Base-by-base conservation (phyloP, 2,329 filamentous ascomycete genomes). In the Ustilaginoidea virens region DNA sequence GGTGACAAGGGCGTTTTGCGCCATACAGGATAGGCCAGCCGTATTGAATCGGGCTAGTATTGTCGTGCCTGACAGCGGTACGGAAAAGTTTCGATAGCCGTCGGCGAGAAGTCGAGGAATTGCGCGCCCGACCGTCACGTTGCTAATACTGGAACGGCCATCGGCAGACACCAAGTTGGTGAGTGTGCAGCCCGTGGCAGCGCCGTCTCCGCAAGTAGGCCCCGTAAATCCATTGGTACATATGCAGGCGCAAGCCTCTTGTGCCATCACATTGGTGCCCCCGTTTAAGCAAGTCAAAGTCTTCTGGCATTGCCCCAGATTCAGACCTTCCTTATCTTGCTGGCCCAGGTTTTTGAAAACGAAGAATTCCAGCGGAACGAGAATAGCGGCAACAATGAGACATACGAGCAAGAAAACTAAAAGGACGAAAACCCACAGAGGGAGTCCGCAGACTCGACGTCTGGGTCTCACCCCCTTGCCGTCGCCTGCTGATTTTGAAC, bases 161-260 rank as follows among this genome's bases (percentile, higher is more conserved):
- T 55, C 52, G 11, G 55, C 67, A 3, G 47, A 45, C 7, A 52
- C 45, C 8, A 61, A 33, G 17, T 58, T 54, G 7, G 65, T 63
- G 2, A 62, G 67, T 2, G 65, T 66, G 42, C 69, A 74, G 11
- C 66, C 66, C 22, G 58, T 51, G 1, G 58, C 49, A 27, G 58
- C 60, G 2, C 53, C 47, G 15, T 52, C 48, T 5, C 58, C 61
- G 44, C 69, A 73, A 34, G 65, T 58, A 14, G 55, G 52, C 10
- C 67, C 66, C 0, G 80, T 86, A 48, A 87, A 96, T 2, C 86
- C 83, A 42, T 90, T 85, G 14, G 77, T 73, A 52, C 87, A 98
- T 24, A 94, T 72, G 48, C 87, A 98, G 9, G 76, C 77, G 54
- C 87, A 96, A 13, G 66, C 58, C 4, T 70, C 67, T 32, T 70